A percentile compares a stretch with the other conserved stretches of the same genome.
Evolutionary conservation across 2,329 filamentous ascomycete species (phyloP).

Genomic region (Colletotrichum tropicicola): DNA sequence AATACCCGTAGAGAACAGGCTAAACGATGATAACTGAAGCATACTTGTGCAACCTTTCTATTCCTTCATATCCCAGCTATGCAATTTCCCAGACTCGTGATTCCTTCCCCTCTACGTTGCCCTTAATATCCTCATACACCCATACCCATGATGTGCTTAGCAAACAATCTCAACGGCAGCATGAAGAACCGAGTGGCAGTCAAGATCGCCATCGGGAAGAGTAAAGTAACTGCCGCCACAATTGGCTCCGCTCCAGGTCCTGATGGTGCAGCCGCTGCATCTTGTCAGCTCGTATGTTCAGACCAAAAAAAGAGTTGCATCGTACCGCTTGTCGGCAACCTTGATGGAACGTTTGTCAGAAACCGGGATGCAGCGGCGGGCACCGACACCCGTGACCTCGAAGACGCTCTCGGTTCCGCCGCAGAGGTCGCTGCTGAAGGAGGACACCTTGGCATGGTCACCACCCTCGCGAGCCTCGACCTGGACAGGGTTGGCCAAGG

Average conservation of each 20-base stretch:
- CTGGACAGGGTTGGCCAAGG: background rate
- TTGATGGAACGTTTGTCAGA: conserved; percentile 1
- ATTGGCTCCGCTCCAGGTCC: background rate
- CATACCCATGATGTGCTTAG: background rate
- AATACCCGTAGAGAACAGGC: too few species aligned
- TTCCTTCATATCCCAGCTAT: too few species aligned
- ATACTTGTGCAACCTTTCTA: too few species aligned
- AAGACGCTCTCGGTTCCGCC: background rate
- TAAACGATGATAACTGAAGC: too few species aligned
- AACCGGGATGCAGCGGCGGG: background rate
- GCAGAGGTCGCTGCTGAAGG: conserved; percentile 11
- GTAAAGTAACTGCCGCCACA: background rate
- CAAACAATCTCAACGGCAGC: background rate
- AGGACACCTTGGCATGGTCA: conserved; percentile 10
- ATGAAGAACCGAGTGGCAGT: conserved; percentile 13
- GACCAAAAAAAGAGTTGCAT: too few species aligned
- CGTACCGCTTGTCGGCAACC: background rate
- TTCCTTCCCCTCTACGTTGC: background rate
- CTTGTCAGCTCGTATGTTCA: background rate
- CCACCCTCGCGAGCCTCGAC: background rate
- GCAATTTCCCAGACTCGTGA: background rate
- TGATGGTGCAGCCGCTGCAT: conserved; percentile 2
- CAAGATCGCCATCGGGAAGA: conserved; percentile 8
- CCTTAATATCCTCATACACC: background rate
- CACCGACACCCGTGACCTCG: conserved; percentile 1